phyloP scores from a whole-genome alignment of 495 filamentous ascomycete species.

The Aspergillus asperescens region DNA sequence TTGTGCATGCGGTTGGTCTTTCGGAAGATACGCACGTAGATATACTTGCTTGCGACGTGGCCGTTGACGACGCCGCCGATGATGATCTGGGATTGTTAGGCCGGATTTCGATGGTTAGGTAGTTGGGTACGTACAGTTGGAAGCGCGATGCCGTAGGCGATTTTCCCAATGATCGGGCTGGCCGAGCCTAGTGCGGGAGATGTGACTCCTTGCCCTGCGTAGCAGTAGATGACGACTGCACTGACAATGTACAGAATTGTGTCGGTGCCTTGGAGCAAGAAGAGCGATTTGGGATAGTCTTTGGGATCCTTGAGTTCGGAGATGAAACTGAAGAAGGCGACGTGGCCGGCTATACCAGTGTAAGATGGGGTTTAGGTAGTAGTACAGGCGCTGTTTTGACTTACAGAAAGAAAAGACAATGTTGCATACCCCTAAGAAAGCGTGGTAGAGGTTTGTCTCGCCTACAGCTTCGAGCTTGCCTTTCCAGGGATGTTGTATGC shows the following conservation, averaged over 20 bases:
- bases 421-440: slow-evolving; percentile 62
- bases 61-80: slow-evolving; percentile 11
- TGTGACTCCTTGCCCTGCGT: slow-evolving; percentile 48
- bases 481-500: slow-evolving; percentile 40
- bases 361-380: slow-evolving; percentile 23
- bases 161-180: slow-evolving; percentile 1
- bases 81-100: slow-evolving; percentile 3
- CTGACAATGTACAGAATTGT: slow-evolving; percentile 55
- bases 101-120: background rate
- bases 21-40: slow-evolving; percentile 38
- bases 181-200: slow-evolving; percentile 6
- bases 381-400: slow-evolving; percentile 15
- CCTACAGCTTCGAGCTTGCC: slow-evolving; percentile 27
- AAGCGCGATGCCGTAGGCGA: slow-evolving; percentile 10
- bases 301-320: slow-evolving; percentile 65
- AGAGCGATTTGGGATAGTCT: slow-evolving; percentile 61
- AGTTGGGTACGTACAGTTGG: slow-evolving; percentile 2
- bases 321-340: slow-evolving; percentile 72
- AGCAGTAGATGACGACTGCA: slow-evolving; percentile 57
- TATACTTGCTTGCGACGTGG: slow-evolving; percentile 7
- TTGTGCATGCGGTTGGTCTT: slow-evolving; percentile 55
- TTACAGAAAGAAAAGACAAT: slow-evolving; percentile 60
- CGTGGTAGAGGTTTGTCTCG: slow-evolving; percentile 31
- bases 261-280: slow-evolving; percentile 57
- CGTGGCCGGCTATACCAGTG: slow-evolving; percentile 46